Base-by-base conservation (phyloP, 495 filamentous ascomycete species). In the Daldinia caldariorum region DNA sequence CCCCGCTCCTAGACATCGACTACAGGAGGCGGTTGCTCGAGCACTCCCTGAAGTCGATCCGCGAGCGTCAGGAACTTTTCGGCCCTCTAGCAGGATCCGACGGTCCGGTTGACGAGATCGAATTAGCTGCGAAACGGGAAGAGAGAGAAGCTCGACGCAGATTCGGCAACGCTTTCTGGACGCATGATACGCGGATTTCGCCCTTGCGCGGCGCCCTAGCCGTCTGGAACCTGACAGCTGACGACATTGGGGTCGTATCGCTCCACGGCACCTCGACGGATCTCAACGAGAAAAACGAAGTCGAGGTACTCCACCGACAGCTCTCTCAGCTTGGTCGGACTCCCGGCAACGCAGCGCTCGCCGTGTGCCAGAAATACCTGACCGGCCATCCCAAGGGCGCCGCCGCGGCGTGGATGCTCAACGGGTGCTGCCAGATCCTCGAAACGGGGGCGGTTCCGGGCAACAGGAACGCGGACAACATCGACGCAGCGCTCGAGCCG, bases 231-330 rank as follows among this genome's bases (percentile, higher is more conserved):
- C 87, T 99, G 39, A 97, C 95, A 6, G 92, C 97, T 67, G 95
- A 99, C 77, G 95, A 99, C 70, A 89, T 99, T 59, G 90, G 81
- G 63, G 92, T 97, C 50, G 94, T 93, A 10, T 97, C 94, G 14
- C 97, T 97, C 87, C 95, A 99, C 82, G 95, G 95, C 67, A 99
- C 95, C 16, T 97, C 94, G 22, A 99, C 95, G 29, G 92, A 94
- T 58, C 94, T 95, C 56, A 99, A 99, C 78, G 95, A 99, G 83
- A 97, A 97, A 87, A 99, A 99, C 81, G 95, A 99, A 79, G 97
- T 94, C 22, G 92, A 94, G 67, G 93, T 96, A 72, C 89, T 99
- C 69, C 96, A 94, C 84, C 91, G 97, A 77, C 96, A 97, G 81
- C 86, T 99, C 81, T 87, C 85, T 67, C 95, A 97, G 77, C 89